These are phyloP conservation scores for Starmerella potacharoeniae DNA, from an alignment of 805 yeast genomes.

Conservation along the genomic window DNA sequence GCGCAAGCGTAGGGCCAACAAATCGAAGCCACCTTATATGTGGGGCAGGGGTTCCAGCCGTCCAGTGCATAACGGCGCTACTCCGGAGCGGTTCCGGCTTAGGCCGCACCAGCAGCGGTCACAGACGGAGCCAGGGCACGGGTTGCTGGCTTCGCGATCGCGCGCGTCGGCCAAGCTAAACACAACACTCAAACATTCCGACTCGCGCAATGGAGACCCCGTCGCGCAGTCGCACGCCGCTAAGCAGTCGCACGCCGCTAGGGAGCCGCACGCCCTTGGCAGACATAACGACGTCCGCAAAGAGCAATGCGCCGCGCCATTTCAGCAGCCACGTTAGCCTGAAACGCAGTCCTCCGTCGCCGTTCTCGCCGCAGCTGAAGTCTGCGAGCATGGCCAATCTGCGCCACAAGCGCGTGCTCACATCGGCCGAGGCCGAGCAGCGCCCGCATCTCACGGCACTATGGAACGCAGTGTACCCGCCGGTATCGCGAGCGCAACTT, in stretches of 20 bases:
- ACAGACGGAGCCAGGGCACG: too few species aligned
- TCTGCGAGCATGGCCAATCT: background rate
- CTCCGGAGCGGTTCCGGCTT: background rate
- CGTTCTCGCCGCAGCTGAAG: conserved; percentile 2
- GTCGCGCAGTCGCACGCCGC: too few species aligned
- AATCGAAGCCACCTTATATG: background rate
- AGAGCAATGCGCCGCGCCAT: conserved; percentile 1
- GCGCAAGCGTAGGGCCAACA: background rate
- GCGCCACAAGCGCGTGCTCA: background rate
- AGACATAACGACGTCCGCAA: conserved; percentile 10
- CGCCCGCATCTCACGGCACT: background rate
- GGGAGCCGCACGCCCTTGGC: conserved; percentile 6
- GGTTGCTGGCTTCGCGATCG: too few species aligned
- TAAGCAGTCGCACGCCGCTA: background rate
- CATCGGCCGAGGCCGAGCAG: conserved; percentile 1
- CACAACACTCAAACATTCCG: too few species aligned
- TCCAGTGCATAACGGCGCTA: too few species aligned
- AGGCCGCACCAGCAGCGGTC: too few species aligned
- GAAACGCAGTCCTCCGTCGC: conserved; percentile 12
- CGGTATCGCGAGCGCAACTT: background rate
- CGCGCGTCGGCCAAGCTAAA: too few species aligned
- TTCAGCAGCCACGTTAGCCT: background rate
- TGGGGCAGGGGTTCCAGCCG: background rate
- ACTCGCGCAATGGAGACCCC: too few species aligned
- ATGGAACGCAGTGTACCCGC: conserved; percentile 3